These are phyloP conservation scores for Metschnikowia cubensis DNA, from an alignment of 805 yeast genomes.

Conservation along the genomic window DNA sequence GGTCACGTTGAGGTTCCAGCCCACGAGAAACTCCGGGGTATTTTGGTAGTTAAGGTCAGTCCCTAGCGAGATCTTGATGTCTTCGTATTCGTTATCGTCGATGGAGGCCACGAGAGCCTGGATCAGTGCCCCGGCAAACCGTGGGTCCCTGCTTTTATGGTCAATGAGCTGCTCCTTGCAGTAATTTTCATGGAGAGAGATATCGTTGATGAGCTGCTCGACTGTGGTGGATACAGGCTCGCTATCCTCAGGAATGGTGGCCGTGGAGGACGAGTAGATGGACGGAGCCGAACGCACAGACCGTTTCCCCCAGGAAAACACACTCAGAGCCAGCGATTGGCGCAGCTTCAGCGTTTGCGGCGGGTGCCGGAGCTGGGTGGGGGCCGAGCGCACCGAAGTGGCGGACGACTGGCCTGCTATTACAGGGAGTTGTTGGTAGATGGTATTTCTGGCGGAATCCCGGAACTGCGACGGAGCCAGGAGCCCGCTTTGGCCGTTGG, in stretches of 20 bases:
- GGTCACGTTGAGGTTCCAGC: constrained; percentile 51
- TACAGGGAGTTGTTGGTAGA: constrained; percentile 37
- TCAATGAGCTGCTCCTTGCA: constrained; percentile 17
- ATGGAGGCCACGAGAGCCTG: constrained; percentile 1
- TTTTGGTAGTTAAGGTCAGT: constrained; percentile 37
- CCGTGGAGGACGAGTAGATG: constrained; percentile 38
- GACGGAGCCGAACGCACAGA: constrained; percentile 43
- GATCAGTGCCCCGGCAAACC: not conserved
- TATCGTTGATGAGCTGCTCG: constrained; percentile 42
- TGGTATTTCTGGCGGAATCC: constrained; percentile 42
- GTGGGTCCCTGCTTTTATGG: constrained; percentile 6
- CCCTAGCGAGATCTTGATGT: constrained; percentile 37
- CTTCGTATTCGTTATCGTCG: constrained; percentile 24
- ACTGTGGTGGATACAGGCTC: constrained; percentile 41
- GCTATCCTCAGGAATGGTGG: constrained; percentile 43
- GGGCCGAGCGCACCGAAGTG: constrained; percentile 39
- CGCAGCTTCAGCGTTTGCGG: constrained; percentile 24
- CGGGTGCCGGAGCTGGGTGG: constrained; percentile 25
- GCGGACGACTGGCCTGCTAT: constrained; percentile 24
- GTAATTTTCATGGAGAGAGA: constrained; percentile 34
- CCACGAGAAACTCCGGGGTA: constrained; percentile 40
- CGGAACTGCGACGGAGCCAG: constrained; percentile 38
- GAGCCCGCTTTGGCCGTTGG: constrained; percentile 12
- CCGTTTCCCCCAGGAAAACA: constrained; percentile 34
- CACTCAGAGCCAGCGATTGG: constrained; percentile 34